Base-by-base conservation (phyloP, 352 stramenopile genomes). In the Phytophthora podocarpi region DNA sequence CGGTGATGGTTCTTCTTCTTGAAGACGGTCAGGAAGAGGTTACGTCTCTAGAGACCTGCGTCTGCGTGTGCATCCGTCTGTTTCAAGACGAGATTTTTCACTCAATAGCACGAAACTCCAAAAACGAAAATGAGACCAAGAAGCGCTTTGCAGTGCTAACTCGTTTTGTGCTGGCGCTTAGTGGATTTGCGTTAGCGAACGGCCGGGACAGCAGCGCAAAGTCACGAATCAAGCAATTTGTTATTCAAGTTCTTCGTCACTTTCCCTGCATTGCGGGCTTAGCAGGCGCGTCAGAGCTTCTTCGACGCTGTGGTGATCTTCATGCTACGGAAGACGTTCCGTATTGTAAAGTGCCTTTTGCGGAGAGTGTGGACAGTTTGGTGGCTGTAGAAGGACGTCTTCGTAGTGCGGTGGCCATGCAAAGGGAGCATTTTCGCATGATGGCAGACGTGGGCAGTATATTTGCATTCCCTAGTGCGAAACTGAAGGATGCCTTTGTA, bases 11-110 rank as follows among this genome's bases (percentile, higher is more conserved):
- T 3, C 62, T 85, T 24, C 21, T 80, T 35, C 45, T 65, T 5
- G 46, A 62, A 4, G 64, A 42, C 4, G 45, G 57, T 4, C 16
- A 66, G 48, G 55, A 69, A 37, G 49, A 70, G 20, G 36, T 40
- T 12, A 62, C 64, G 5, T 49, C 66, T 15, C 7, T 82, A 5
- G 74, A 83, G 42, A 55, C 43, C 1, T 82, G 76, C 48, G 52
- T 80, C 21, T 86, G 74, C 35, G 46, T 58, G 1, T 70, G 72
- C 20, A 59, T 77, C 9, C 74, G 70, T 9, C 47, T 85, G 20
- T 64, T 89, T 30, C 72, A 85, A 40, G 79, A 84, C 45, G 79
- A 89, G 28, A 69, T 83, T 28, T 85, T 83, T 18, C 62, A 76
- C 11, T 69, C 70, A 2, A 52, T 64, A 49, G 24, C 45, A 11